These are phyloP conservation scores for Misopates orontium DNA, from an alignment of 257 asterid species.

Conservation along the genomic window DNA sequence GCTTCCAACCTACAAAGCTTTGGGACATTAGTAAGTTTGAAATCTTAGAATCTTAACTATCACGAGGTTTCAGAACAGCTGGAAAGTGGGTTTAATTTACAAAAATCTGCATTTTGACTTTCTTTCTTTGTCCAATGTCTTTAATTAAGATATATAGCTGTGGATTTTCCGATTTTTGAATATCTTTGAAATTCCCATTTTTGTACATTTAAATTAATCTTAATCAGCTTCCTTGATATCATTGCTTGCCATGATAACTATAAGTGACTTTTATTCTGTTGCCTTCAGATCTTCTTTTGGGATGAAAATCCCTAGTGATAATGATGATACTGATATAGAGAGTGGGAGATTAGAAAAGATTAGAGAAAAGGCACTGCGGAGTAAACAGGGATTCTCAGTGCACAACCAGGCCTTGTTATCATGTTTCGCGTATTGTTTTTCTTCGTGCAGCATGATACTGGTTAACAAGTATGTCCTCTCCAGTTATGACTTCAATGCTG, in stretches of 20 bases:
- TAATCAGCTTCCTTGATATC: constrained; percentile 12
- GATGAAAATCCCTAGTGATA: constrained; percentile 52
- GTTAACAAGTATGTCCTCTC: constrained; percentile 93
- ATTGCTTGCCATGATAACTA: background rate
- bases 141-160: constrained; percentile 5
- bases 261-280: constrained; percentile 25
- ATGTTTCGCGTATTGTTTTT: constrained; percentile 77
- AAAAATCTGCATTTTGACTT: constrained; percentile 8
- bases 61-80: constrained; percentile 13
- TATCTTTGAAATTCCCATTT: background rate
- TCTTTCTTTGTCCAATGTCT: constrained; percentile 5
- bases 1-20: background rate
- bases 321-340: constrained; percentile 62
- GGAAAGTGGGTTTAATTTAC: background rate
- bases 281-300: constrained; percentile 42
- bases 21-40: constrained; percentile 5
- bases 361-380: constrained; percentile 39
- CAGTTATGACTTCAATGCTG: constrained; percentile 81
- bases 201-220: background rate
- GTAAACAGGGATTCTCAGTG: constrained; percentile 38
- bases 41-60: constrained; percentile 3
- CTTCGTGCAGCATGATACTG: constrained; percentile 91
- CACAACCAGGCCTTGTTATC: constrained; percentile 70
- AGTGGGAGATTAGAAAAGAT: constrained; percentile 49
- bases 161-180: constrained; percentile 11